Percentiles rank a stretch among this genome's conserved stretches.
Conservation (phyloP, 2,329 filamentous ascomycete genomes). For the Bipolaris victoriae region DNA sequence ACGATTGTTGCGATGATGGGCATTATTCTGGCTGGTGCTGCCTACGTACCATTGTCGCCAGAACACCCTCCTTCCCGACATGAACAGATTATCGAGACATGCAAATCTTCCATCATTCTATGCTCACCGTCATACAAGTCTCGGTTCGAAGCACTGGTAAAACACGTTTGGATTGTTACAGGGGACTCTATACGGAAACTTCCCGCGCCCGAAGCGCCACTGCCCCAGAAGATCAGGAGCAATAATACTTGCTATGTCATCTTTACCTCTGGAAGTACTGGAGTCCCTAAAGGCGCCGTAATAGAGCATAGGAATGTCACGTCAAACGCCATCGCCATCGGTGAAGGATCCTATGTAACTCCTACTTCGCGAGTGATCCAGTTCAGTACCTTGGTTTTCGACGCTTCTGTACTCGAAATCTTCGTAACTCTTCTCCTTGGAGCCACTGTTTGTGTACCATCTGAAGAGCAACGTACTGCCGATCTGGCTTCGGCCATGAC, state of each 20-base stretch:
- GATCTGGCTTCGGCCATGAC: slow-evolving; percentile 51
- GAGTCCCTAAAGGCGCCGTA: slow-evolving; percentile 41
- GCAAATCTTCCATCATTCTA: slow-evolving; percentile 35
- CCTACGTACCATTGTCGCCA: slow-evolving; percentile 40
- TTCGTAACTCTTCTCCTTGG: slow-evolving; percentile 41
- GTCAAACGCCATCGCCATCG: slow-evolving; percentile 38
- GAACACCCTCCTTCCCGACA: slow-evolving; percentile 35
- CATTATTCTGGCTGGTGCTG: slow-evolving; percentile 45
- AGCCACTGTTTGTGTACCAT: slow-evolving; percentile 44
- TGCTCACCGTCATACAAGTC: slow-evolving; percentile 34
- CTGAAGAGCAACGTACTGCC: slow-evolving; percentile 51
- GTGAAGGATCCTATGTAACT: slow-evolving; percentile 35
- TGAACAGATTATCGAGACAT: slow-evolving; percentile 37
- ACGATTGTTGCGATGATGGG: slow-evolving; percentile 47
- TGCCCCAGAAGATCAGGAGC: slow-evolving; percentile 24
- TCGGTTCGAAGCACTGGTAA: slow-evolving; percentile 25
- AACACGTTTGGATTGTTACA: slow-evolving; percentile 27
- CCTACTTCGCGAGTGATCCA: slow-evolving; percentile 42
- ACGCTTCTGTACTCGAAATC: slow-evolving; percentile 45
- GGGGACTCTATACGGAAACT: slow-evolving; percentile 26
- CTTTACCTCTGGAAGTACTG: slow-evolving; percentile 46
- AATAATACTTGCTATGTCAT: slow-evolving; percentile 37
- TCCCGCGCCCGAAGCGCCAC: slow-evolving; percentile 9
- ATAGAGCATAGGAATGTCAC: slow-evolving; percentile 39
- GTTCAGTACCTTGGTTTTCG: slow-evolving; percentile 46